A percentile compares a stretch with the other conserved stretches of the same genome.
Conservation (phyloP, 1,284 basidiomycete genomes). For the Apiotrichum gamsii region DNA sequence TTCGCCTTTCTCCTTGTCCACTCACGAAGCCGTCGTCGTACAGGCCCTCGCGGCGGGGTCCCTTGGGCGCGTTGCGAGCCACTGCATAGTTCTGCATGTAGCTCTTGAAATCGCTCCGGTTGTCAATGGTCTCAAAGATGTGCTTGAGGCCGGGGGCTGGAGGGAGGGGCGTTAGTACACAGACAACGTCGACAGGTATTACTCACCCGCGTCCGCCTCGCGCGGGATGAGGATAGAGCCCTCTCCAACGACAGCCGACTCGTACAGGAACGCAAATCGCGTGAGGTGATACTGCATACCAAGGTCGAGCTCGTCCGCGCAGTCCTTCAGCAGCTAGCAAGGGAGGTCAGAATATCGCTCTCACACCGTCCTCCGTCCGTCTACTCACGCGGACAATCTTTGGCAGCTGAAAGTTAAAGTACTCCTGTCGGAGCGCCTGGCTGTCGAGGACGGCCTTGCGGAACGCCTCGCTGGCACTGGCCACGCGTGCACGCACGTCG, state of each 20-base stretch:
- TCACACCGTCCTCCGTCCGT: no score
- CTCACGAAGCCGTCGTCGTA: constrained; percentile 80
- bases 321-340: constrained; percentile 81
- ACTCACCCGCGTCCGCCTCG: constrained; percentile 33
- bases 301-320: constrained; percentile 90
- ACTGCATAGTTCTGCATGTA: constrained; percentile 95
- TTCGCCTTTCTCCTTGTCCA: no score
- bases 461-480: constrained; percentile 77
- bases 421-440: constrained; percentile 86
- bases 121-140: constrained; percentile 86
- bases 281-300: constrained; percentile 95
- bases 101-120: constrained; percentile 85
- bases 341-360: background rate
- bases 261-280: constrained; percentile 88
- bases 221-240: constrained; percentile 60
- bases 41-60: constrained; percentile 73
- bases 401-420: constrained; percentile 94
- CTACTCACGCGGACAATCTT: constrained; percentile 78
- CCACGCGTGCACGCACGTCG: constrained; percentile 79
- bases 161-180: no score
- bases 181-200: no score
- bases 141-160: constrained; percentile 66
- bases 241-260: constrained; percentile 82
- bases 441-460: constrained; percentile 85
- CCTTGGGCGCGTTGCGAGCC: constrained; percentile 63